Base-by-base conservation (phyloP, 1,139 yeast genomes). In the Blastobotrys elegans region DNA sequence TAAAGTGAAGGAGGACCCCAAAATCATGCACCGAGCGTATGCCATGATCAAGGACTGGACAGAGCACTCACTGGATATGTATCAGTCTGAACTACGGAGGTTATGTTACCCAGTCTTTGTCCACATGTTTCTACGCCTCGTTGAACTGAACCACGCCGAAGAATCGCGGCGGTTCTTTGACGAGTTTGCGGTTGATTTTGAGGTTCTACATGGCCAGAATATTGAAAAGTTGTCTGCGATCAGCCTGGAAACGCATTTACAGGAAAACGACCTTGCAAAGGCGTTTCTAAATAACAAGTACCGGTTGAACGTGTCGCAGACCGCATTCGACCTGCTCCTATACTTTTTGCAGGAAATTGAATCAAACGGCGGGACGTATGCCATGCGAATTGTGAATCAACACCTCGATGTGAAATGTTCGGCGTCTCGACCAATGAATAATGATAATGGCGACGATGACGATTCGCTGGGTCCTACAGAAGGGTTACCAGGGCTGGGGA, bases 341-440 rank as follows among this genome's bases (percentile, higher is more conserved):
- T 87, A 87, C 64, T 92, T 89, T 58, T 69, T 94, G 50, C 95
- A 88, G 63, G 97, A 92, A 62, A 87, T 88, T 61, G 97, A 89
- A 66, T 85, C 87, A 7, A 83, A 83, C 46, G 97, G 97, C 33
- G 98, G 98, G 3, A 84, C 94, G 2, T 77, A 90, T 40, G 73
- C 90, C 48, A 87, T 92, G 48, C 74, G 96, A 56, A 76, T 89
- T 47, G 82, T 94, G 53, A 92, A 92, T 68, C 92, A 89, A 67
- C 82, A 88, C 63, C 74, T 94, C 56, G 82, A 86, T 51, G 84
- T 95, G 10, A 53, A 67, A 11, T 57, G 65, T n/a, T 58, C 70
- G 16, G 72, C 74, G 3, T 56, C 59, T 39, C 49, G 66, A 4
- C 57, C 53, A 41, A 17, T 29, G 11, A 26, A 22, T n/a, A 13